phyloP scores from a whole-genome alignment of 305 asterid species.

The Solanum hybrid region DNA sequence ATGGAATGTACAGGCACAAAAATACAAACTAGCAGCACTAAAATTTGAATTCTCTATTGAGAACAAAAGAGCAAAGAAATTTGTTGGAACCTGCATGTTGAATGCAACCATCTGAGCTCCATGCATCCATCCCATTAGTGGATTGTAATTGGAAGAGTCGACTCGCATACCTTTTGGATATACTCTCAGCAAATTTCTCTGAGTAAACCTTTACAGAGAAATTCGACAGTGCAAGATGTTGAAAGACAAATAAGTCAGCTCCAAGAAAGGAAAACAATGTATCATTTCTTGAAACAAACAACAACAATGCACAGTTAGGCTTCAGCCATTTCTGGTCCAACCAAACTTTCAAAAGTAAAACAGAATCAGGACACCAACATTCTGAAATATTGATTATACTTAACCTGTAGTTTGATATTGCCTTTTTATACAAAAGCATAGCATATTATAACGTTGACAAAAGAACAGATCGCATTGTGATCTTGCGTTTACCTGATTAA shows the following conservation, averaged over 20 bases:
- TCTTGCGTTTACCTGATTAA: conserved; percentile 37
- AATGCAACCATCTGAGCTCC: conserved; percentile 90
- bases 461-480: not conserved
- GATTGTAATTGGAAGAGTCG: conserved; percentile 79
- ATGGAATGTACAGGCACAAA: not conserved
- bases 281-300: not conserved
- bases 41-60: not conserved
- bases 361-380: not conserved
- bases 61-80: not conserved
- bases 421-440: not conserved
- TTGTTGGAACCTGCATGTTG: conserved; percentile 61
- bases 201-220: conserved; percentile 43
- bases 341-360: not conserved
- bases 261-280: not conserved
- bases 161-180: conserved; percentile 72
- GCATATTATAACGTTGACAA: not conserved
- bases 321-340: not conserved
- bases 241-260: not conserved
- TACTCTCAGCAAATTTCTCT: conserved; percentile 73
- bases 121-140: conserved; percentile 67
- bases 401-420: not conserved
- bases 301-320: not conserved
- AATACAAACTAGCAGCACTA: not conserved
- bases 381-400: not conserved
- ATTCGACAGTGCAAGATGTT: not conserved